These are phyloP conservation scores for Podaxis carcinomalis DNA, from an alignment of 768 basidiomycete genomes.

Conservation along the genomic window DNA sequence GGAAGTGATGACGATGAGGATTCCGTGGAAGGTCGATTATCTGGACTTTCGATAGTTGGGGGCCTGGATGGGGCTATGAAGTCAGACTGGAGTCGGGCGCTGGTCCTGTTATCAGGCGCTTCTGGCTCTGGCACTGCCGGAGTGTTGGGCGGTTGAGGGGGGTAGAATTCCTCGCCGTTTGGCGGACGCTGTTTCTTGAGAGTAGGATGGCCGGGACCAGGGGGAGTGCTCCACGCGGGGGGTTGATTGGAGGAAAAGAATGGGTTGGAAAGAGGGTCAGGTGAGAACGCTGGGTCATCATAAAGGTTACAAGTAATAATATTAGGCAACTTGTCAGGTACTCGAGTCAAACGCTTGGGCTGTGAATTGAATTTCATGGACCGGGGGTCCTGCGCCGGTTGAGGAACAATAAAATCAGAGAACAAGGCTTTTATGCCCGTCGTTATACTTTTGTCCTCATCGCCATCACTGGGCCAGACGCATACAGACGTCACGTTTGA, in stretches of 20 bases:
- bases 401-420: not conserved
- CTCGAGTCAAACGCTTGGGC: slow-evolving; percentile 7
- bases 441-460: not conserved
- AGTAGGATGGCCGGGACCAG: slow-evolving; percentile 28
- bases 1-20: slow-evolving; percentile 15
- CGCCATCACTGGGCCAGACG: not conserved
- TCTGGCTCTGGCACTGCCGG: slow-evolving; percentile 11
- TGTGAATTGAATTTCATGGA: not conserved
- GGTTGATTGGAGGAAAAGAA: slow-evolving; percentile 29
- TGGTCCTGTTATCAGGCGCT: slow-evolving; percentile 8
- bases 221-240: slow-evolving; percentile 20
- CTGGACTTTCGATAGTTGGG: slow-evolving; percentile 5
- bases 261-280: slow-evolving; percentile 49
- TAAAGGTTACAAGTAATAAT: slow-evolving; percentile 27
- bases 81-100: slow-evolving; percentile 24
- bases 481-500: slow-evolving; percentile 7
- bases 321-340: slow-evolving; percentile 17
- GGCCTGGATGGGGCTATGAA: slow-evolving; percentile 23
- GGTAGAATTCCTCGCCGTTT: slow-evolving; percentile 4
- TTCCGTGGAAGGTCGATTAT: not conserved
- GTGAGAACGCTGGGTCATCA: slow-evolving; percentile 57
- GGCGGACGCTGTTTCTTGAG: slow-evolving; percentile 20
- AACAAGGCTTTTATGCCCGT: slow-evolving; percentile 1
- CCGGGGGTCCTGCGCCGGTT: not conserved
- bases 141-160: slow-evolving; percentile 7